These are phyloP conservation scores for Aegle marmelos DNA, from an alignment of 345 rosid species.

Conservation along the genomic window DNA sequence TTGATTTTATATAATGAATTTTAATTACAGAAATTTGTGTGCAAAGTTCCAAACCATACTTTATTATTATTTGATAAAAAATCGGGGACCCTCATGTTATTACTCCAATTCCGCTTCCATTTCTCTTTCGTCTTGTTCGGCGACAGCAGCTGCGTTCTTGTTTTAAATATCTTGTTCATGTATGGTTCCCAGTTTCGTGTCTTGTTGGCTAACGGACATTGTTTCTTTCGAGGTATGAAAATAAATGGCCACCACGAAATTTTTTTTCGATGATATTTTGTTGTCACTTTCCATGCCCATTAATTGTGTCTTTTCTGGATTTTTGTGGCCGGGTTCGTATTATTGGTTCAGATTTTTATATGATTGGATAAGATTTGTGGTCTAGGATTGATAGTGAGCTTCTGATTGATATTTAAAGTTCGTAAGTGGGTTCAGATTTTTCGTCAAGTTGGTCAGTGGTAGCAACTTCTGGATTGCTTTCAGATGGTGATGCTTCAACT, in stretches of 20 bases:
- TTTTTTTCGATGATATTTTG: constrained; percentile 10
- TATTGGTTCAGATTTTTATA: constrained; percentile 6
- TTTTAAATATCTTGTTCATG: neutral
- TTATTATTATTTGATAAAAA: neutral
- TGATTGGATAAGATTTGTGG: constrained; percentile 38
- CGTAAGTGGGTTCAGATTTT: constrained; percentile 39
- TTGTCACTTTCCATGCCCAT: neutral
- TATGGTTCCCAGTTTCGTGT: neutral
- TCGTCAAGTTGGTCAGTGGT: constrained; percentile 46
- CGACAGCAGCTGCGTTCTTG: neutral
- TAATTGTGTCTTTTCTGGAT: neutral
- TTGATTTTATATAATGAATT: neutral
- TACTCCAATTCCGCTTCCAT: neutral
- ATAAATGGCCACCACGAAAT: neutral
- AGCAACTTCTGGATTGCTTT: constrained; percentile 32
- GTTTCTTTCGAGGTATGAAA: neutral
- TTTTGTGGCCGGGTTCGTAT: constrained; percentile 16
- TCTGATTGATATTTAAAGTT: constrained; percentile 29
- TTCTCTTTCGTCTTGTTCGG: neutral
- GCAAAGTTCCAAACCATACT: neutral
- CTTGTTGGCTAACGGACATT: neutral
- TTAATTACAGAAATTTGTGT: neutral
- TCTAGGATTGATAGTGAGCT: constrained; percentile 47
- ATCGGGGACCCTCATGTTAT: neutral
- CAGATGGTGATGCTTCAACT: constrained; percentile 24